Percentiles rank a stretch among this genome's conserved stretches.
Conservation (phyloP, 1,139 yeast genomes). For the Suhomyces panamericanus region DNA sequence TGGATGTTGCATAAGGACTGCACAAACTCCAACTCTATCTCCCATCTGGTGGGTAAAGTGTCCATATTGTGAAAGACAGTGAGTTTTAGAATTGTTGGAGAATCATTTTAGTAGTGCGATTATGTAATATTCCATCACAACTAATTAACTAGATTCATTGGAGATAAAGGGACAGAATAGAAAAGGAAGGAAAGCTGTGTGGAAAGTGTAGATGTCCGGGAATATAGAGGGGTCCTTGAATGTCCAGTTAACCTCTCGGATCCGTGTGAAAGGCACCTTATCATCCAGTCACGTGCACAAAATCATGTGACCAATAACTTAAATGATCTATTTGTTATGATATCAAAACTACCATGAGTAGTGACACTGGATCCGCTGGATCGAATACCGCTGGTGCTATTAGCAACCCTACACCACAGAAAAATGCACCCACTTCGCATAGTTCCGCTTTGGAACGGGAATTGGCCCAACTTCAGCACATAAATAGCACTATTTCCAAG, state of each 20-base stretch:
- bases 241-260: too few species aligned
- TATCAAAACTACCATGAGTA: slow-evolving; percentile 2
- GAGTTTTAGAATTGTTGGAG: too few species aligned
- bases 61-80: slow-evolving; percentile 5
- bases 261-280: too few species aligned
- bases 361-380: neutral
- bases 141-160: too few species aligned
- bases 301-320: neutral
- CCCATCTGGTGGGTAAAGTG: slow-evolving; percentile 70
- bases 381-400: slow-evolving; percentile 28
- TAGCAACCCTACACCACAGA: neutral
- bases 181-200: too few species aligned
- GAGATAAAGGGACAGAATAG: too few species aligned
- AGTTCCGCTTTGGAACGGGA: slow-evolving; percentile 31
- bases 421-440: neutral
- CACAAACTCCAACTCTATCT: slow-evolving; percentile 77
- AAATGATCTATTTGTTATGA: slow-evolving; percentile 1
- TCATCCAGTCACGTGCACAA: neutral
- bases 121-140: too few species aligned
- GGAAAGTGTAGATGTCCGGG: too few species aligned
- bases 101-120: too few species aligned
- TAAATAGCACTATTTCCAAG: slow-evolving; percentile 33
- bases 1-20: slow-evolving; percentile 81
- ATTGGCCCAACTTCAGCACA: slow-evolving; percentile 33
- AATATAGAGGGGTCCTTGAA: too few species aligned